Evolutionary conservation across 495 filamentous ascomycete genomes (phyloP), one percentile per base, ranked within the genome.

Genomic region (Articulospora tetracladia): DNA sequence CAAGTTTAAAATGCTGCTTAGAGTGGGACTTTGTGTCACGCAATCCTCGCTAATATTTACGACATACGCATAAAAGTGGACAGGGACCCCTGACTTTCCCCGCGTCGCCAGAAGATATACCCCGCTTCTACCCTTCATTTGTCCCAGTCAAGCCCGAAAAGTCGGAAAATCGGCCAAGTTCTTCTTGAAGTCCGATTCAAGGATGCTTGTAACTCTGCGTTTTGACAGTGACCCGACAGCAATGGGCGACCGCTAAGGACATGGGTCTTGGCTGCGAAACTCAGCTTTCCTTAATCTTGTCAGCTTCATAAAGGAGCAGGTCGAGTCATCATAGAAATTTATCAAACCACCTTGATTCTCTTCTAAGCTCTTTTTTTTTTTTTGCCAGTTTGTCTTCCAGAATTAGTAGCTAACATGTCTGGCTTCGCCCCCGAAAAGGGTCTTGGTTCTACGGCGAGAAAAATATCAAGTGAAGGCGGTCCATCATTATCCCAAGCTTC

Each of bases 391-490:
- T 12, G 39, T n/a, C 39, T 3, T 44, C n/a, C 13, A 13, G 6
- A 11, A 44, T 15, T 12, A 20, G 15, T n/a, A 13, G 17, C 10
- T n/a, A 17, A 34, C 13, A 70, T 66, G 77, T 68, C 24, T 22
- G 39, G 56, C 13, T 51, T 56, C 19, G 52, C 47, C 7, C 47
- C 49, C 47, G 26, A 46, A 49, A 50, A 34, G 13, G 59, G 55
- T 22, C 4, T 53, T n/a, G 26, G 32, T n/a, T 26, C 53, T 15
- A 19, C 8, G 3, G 39, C 4, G 39, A 53, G 26, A 20, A 52
- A 62, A 12, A 30, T 28, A 6, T 28, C 41, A 19, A 44, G 39
- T 44, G 39, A 44, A 23, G 51, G 30, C 11, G 59, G 34, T 17
- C 49, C 55, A 20, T 54, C 61, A 19, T 10, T 36, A 23, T 59